A percentile compares a stretch with the other conserved stretches of the same genome.
phyloP scores from a whole-genome alignment of 495 filamentous ascomycete genomes.

The Penicillium verhagenii region DNA sequence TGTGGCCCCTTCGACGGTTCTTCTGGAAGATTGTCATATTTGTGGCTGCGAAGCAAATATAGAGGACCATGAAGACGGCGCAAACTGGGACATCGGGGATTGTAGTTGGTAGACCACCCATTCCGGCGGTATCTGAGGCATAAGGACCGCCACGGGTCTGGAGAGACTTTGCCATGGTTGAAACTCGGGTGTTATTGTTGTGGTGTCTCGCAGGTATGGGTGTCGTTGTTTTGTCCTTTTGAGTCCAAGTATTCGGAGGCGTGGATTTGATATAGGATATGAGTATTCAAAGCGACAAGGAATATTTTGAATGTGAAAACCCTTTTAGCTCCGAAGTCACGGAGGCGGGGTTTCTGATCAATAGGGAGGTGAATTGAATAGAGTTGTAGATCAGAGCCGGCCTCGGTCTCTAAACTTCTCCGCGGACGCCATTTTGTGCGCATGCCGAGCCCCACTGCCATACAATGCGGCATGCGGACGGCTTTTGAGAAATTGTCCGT shows the following conservation, averaged over 20 bases:
- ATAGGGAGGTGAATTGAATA: too few relatives aligned
- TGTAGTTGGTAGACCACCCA: conserved; percentile 59
- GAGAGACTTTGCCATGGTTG: neutral
- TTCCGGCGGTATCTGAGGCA: conserved; percentile 42
- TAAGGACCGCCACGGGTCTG: conserved; percentile 35
- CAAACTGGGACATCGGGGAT: conserved; percentile 63
- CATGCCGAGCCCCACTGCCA: neutral
- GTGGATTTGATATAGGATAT: too few relatives aligned
- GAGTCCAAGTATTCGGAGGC: too few relatives aligned
- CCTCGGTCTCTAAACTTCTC: neutral
- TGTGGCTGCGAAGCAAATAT: conserved; percentile 52
- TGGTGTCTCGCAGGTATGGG: too few relatives aligned
- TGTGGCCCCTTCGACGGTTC: conserved; percentile 59
- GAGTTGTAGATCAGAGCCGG: neutral
- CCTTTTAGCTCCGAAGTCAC: too few relatives aligned
- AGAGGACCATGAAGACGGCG: conserved; percentile 64
- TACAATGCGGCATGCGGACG: too few relatives aligned
- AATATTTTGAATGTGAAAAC: too few relatives aligned
- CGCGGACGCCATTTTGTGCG: neutral
- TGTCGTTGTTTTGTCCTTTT: too few relatives aligned
- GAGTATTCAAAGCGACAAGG: too few relatives aligned
- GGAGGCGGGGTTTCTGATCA: too few relatives aligned
- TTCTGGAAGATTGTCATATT: conserved; percentile 66
- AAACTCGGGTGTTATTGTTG: neutral
- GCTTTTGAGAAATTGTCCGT: neutral